A percentile compares a stretch with the other conserved stretches of the same genome.
phyloP scores from a whole-genome alignment of 2,329 filamentous ascomycete species.

The Dryadomyces quercivorus region DNA sequence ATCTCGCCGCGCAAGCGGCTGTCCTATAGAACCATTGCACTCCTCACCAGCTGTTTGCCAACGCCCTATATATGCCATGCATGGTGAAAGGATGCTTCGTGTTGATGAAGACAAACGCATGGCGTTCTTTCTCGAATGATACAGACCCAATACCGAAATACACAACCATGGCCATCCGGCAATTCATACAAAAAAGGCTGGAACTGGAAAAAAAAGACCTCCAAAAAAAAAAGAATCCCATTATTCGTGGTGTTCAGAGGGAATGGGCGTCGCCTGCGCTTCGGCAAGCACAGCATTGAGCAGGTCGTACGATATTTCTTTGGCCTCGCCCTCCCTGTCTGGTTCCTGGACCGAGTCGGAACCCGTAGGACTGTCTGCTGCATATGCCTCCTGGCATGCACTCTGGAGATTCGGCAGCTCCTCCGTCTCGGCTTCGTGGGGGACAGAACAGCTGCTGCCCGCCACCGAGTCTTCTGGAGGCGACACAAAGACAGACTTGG shows the following conservation, averaged over 20 bases:
- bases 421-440: neutral
- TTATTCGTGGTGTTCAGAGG: neutral
- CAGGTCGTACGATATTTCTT: neutral
- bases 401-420: neutral
- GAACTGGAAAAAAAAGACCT: neutral
- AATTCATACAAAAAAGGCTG: neutral
- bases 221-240: neutral
- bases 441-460: neutral
- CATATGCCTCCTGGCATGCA: neutral
- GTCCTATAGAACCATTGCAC: neutral
- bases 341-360: no score
- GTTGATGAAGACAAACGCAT: neutral
- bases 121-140: neutral
- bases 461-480: neutral
- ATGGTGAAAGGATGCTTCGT: neutral
- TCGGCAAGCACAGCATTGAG: neutral
- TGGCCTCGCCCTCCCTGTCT: neutral
- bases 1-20: no score
- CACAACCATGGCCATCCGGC: neutral
- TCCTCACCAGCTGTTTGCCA: neutral
- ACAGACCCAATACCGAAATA: neutral
- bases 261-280: neutral
- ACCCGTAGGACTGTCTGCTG: neutral
- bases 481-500: constrained; percentile 28
- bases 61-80: neutral